These are phyloP conservation scores for Jackrogersella multiformis DNA, from an alignment of 495 filamentous ascomycete genomes.

Conservation along the genomic window DNA sequence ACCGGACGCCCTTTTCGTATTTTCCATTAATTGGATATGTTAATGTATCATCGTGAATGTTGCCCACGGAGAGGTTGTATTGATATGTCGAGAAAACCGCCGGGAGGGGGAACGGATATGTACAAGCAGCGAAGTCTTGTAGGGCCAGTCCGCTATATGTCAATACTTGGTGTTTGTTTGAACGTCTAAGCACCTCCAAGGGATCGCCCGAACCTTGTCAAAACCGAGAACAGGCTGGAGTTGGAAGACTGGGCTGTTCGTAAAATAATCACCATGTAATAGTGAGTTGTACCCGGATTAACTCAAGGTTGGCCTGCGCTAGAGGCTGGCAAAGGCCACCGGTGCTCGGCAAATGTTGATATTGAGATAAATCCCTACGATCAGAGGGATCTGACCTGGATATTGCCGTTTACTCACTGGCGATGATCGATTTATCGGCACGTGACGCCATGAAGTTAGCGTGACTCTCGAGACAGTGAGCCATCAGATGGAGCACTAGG, in stretches of 20 bases:
- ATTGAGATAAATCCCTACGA: neutral
- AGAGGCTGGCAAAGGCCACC: neutral
- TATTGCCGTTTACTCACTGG: constrained; percentile 38
- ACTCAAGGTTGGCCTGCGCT: neutral
- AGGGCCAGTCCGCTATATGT: neutral
- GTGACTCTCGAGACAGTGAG: constrained; percentile 84
- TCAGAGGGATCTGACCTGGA: constrained; percentile 14
- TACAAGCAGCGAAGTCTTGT: constrained; percentile 2
- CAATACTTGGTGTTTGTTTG: neutral
- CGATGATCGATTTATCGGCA: constrained; percentile 69
- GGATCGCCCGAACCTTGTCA: neutral
- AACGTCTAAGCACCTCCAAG: neutral
- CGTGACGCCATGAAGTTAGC: constrained; percentile 78
- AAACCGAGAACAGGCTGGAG: neutral
- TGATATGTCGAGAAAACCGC: neutral
- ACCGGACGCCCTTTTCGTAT: constrained; percentile 12
- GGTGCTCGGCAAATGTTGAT: neutral
- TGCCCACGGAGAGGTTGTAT: neutral
- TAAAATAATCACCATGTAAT: neutral
- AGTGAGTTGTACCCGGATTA: neutral
- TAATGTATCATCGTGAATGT: neutral
- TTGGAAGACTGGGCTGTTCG: neutral
- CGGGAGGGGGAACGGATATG: neutral
- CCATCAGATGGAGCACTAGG: constrained; percentile 86
- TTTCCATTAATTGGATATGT: constrained; percentile 5